These are phyloP conservation scores for Serendipita sp. DNA, from an alignment of 768 basidiomycete species.

Conservation along the genomic window DNA sequence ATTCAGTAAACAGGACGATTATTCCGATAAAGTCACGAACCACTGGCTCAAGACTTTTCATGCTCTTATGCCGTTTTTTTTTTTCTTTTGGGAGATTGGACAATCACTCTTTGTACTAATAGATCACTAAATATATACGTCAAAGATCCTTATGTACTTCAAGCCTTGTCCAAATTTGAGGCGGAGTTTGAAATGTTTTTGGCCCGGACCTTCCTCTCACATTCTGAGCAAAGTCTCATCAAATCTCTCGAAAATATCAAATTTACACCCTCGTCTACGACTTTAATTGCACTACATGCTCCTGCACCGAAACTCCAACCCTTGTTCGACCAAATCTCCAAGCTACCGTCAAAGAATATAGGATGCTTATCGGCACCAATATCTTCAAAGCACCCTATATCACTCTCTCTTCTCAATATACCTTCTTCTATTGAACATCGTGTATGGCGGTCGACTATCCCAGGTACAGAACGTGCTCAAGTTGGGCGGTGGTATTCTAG, in stretches of 20 bases:
- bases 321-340: neutral
- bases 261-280: neutral
- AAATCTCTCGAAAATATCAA: neutral
- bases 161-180: too few relatives aligned
- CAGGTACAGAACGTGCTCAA: constrained; percentile 39
- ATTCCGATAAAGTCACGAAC: too few relatives aligned
- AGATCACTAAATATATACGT: too few relatives aligned
- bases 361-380: neutral
- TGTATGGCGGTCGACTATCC: constrained; percentile 37
- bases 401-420: neutral
- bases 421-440: neutral
- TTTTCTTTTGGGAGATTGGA: too few relatives aligned
- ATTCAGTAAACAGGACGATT: too few relatives aligned
- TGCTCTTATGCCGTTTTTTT: too few relatives aligned
- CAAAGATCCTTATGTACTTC: too few relatives aligned
- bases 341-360: neutral
- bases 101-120: too few relatives aligned
- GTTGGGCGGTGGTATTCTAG: constrained; percentile 50
- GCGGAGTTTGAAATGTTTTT: too few relatives aligned
- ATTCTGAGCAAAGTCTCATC: neutral
- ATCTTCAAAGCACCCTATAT: neutral
- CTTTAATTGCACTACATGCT: neutral
- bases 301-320: neutral
- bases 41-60: too few relatives aligned
- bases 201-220: neutral